These are phyloP conservation scores for Larix kaempferi DNA, from an alignment of 75 land plant genomes.

Conservation along the genomic window DNA sequence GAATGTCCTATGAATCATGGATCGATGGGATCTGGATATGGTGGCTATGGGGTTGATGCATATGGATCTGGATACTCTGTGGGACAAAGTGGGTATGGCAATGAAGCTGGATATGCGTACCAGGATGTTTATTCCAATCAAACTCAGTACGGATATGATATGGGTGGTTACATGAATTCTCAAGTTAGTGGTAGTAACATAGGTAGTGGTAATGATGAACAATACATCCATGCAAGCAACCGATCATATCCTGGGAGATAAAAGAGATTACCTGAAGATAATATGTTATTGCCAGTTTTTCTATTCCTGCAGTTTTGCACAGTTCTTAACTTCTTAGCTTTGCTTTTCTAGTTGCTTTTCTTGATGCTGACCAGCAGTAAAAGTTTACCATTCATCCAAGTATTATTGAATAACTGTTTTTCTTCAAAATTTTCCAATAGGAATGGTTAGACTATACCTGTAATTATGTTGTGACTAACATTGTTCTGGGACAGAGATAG, in stretches of 20 bases:
- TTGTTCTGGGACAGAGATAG: neutral
- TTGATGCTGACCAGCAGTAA: neutral
- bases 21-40: constrained; percentile 10
- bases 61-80: neutral
- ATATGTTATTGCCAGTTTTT: neutral
- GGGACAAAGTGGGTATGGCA: neutral
- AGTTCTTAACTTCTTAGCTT: neutral
- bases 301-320: neutral
- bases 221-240: neutral
- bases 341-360: neutral
- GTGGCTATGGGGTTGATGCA: constrained; percentile 24
- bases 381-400: neutral
- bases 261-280: neutral
- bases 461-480: neutral
- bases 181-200: neutral
- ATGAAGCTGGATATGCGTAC: constrained; percentile 1
- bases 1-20: constrained; percentile 29
- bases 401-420: neutral
- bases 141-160: neutral
- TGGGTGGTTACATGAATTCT: neutral
- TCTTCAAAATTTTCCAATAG: neutral
- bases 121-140: neutral
- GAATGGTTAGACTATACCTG: constrained; percentile 1
- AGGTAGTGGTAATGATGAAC: neutral
- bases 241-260: neutral